Percentiles rank a stretch among this genome's conserved stretches.
Evolutionary conservation across 140 eudicot species (phyloP).

Genomic region (Anethum foeniculum): DNA sequence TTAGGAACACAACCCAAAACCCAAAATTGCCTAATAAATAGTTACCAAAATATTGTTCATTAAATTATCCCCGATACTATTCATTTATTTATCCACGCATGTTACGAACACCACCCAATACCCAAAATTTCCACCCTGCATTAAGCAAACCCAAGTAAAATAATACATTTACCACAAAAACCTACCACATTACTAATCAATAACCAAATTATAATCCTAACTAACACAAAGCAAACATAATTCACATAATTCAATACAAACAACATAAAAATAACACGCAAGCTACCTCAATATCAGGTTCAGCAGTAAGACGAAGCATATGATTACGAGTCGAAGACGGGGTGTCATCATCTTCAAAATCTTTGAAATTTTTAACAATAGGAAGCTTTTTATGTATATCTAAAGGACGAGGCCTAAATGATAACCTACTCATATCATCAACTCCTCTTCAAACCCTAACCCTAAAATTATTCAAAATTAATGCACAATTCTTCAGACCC

Average conservation of each 20-base stretch:
- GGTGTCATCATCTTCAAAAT: constrained; percentile 81
- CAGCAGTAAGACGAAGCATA: constrained; percentile 69
- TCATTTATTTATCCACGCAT: not conserved
- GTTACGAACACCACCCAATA: not conserved
- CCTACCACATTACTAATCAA: not conserved
- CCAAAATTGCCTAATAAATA: not conserved
- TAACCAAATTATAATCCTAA: not conserved
- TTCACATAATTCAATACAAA: not conserved
- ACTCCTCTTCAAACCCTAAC: constrained; percentile 7
- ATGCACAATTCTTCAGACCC: not conserved
- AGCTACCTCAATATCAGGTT: constrained; percentile 67
- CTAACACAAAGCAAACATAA: not conserved
- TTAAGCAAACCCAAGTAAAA: not conserved
- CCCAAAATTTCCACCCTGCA: not conserved
- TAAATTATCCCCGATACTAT: not conserved
- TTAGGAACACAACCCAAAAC: not conserved
- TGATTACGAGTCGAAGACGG: constrained; percentile 77
- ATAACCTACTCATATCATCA: constrained; percentile 74
- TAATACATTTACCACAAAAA: not conserved
- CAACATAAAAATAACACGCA: constrained; percentile 8
- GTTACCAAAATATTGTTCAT: not conserved
- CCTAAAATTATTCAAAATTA: not conserved
- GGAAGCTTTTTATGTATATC: constrained; percentile 92
- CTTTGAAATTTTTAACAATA: constrained; percentile 69
- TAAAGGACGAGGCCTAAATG: constrained; percentile 87